Base-by-base conservation (phyloP, 2,329 filamentous ascomycete species). In the Xylariaceae sp. region DNA sequence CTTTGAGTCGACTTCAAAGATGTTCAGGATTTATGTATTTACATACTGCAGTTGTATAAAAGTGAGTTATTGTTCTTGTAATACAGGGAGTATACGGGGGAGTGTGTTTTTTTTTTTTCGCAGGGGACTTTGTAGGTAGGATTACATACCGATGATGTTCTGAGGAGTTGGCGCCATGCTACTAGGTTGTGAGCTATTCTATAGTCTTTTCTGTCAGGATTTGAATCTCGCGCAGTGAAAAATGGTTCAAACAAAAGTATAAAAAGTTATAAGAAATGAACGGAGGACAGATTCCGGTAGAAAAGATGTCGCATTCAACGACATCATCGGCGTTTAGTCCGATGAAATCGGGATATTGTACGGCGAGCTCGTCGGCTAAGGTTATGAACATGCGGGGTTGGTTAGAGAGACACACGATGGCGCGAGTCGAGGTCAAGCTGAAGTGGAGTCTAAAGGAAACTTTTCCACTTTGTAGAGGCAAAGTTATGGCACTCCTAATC, bases 121-220 rank as follows among this genome's bases (percentile, higher is more conserved):
- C 7, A 28, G 22, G 7, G 22, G 7, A 7, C 4, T 28, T 28
- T 28, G 22, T 28, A 28, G 22, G 22, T 28, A 7, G 22, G n/a
- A 28, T 5, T 28, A 28, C 22, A 28, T 28, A 28, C 22, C 22
- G 62, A 69, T 63, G 58, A 69, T 66, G 56, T 66, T 68, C 42
- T 66, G 66, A 18, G 57, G 60, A 50, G 46, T 53, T 31, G 57
- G 54, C 43, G 63, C 16, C 64, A 66, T 66, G n/a, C 39, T 40
- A 28, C 9, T 9, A 31, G 4, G 14, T 46, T 22, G 34, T 9
- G n/a, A 6, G 10, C 13, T 10, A 39, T 11, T 39, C 36, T 13
- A 39, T 39, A 13, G 36, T 17, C 3, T 39, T 39, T 10, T 17
- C 10, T 39, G 13, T 6, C 17, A 5, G 18, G 6, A 16, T 42